Evolutionary conservation across 1,139 yeast species (phyloP), one percentile per base, ranked within the genome.

Genomic region (Meyerozyma elateridarum): DNA sequence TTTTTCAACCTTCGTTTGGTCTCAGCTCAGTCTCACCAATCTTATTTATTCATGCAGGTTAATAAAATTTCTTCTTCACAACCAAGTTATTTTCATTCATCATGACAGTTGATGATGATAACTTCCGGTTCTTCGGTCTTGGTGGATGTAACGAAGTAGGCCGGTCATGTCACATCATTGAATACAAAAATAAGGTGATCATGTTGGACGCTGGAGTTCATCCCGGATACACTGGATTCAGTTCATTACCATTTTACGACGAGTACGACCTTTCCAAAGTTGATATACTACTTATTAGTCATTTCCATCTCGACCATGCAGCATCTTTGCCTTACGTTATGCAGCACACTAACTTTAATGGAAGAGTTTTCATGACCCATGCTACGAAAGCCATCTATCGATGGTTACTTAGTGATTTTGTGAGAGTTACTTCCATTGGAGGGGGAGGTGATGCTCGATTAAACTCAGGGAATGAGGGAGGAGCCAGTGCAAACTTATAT

Each of bases 71-170:
- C 15, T 13, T 17, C 14, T 13, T 12, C 22, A 20, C 5, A 15
- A 26, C 21, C 26, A 22, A 22, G 13, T 6, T 8, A 24, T 20
- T 12, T 18, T 24, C 27, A 16, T 14, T 28, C 24, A 19, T 20
- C 22, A 15, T 28, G 27, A 24, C 37, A 9, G 58, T 50, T 33
- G 59, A 54, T 32, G 43, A 43, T 24, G 79, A 73, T 32, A 61
- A 65, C 37, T 72, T 87, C 52, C 76, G 76, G 54, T 91, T 91
- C 63, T 78, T 85, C 39, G 91, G 95, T 20, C 72, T 91, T n/a
- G 99, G 99, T n/a, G 99, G 97, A n/a, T 95, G 98, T 44, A 87
- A 84, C 49, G 99, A 91, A 54, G 99, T 91, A 7, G 99, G 99
- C 5, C 64, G 99, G 39, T 85, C 96, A 29, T 91, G 97, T 53